A percentile compares a stretch with the other conserved stretches of the same genome.
Evolutionary conservation across 2,329 filamentous ascomycete species (phyloP).

Genomic region (Trichoderma sp.): DNA sequence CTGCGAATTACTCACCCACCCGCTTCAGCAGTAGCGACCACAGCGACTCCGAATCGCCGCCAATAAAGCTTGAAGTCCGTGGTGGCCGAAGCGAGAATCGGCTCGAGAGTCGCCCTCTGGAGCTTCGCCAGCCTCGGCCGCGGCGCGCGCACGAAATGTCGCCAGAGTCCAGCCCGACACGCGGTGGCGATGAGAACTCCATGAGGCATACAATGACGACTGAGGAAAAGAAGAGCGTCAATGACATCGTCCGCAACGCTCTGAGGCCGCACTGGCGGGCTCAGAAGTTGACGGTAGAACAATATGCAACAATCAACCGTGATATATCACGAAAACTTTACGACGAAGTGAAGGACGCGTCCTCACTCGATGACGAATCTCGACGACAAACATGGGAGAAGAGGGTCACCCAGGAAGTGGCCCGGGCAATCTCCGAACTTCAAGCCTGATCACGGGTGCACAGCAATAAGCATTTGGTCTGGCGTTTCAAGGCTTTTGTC

Average conservation of each 20-base stretch:
- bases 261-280: slow-evolving; percentile 81
- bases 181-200: slow-evolving; percentile 58
- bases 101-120: slow-evolving; percentile 38
- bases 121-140: slow-evolving; percentile 53
- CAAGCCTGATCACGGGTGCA: slow-evolving; percentile 39
- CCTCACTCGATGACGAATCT: slow-evolving; percentile 61
- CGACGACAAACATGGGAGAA: slow-evolving; percentile 70
- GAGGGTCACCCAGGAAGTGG: slow-evolving; percentile 75
- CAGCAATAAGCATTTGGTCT: slow-evolving; percentile 19
- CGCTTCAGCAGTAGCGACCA: slow-evolving; percentile 43
- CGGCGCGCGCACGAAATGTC: slow-evolving; percentile 43
- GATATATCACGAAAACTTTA: slow-evolving; percentile 87
- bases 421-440: slow-evolving; percentile 64
- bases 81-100: slow-evolving; percentile 21
- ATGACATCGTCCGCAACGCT: slow-evolving; percentile 79
- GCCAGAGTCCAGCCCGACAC: slow-evolving; percentile 27
- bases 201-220: slow-evolving; percentile 62
- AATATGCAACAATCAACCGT: slow-evolving; percentile 90
- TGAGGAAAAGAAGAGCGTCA: slow-evolving; percentile 83
- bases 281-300: slow-evolving; percentile 76
- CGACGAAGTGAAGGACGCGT: slow-evolving; percentile 57
- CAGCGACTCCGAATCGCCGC: slow-evolving; percentile 44
- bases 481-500: slow-evolving; percentile 21
- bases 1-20: slow-evolving; percentile 69
- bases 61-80: slow-evolving; percentile 27